Conservation (phyloP, 768 basidiomycete species). For the Collybia sordida region DNA sequence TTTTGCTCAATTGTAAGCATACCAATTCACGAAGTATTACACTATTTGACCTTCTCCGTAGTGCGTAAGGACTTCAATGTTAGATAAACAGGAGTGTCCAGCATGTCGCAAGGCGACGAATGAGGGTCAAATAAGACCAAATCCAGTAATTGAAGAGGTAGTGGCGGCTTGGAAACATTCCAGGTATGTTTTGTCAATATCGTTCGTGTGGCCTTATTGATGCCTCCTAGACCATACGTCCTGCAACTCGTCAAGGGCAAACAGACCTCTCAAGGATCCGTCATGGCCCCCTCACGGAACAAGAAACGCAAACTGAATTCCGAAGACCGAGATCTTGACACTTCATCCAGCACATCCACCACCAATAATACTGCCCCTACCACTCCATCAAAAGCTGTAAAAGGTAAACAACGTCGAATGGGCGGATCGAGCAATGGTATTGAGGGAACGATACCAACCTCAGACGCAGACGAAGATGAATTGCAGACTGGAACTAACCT, state of each 20-base stretch:
- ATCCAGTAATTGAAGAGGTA: slow-evolving; percentile 68
- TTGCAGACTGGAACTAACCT: slow-evolving; percentile 8
- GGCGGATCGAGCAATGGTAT: slow-evolving; percentile 4
- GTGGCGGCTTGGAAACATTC: slow-evolving; percentile 70
- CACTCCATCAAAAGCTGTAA: slow-evolving; percentile 19
- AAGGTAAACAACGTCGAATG: slow-evolving; percentile 6
- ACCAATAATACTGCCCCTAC: slow-evolving; percentile 11
- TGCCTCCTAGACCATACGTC: slow-evolving; percentile 36
- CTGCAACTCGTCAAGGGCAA: slow-evolving; percentile 39
- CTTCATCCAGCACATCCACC: slow-evolving; percentile 6
- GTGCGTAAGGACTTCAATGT: slow-evolving; percentile 69
- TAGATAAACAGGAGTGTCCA: slow-evolving; percentile 68
- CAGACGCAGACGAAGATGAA: slow-evolving; percentile 36
- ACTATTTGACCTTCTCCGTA: slow-evolving; percentile 22
- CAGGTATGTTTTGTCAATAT: slow-evolving; percentile 43
- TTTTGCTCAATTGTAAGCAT: slow-evolving; percentile 73
- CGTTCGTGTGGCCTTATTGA: neutral
- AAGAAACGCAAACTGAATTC: slow-evolving; percentile 15
- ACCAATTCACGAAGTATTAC: slow-evolving; percentile 2
- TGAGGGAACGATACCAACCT: slow-evolving; percentile 26
- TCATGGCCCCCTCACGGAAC: slow-evolving; percentile 6
- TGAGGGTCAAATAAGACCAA: slow-evolving; percentile 66
- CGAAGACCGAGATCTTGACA: neutral
- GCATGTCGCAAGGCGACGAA: slow-evolving; percentile 57
- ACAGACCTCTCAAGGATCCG: slow-evolving; percentile 7